Evolutionary conservation across 345 rosid genomes (phyloP), one percentile per base, ranked within the genome.

Genomic region (Cardiospermum halicacabum): DNA sequence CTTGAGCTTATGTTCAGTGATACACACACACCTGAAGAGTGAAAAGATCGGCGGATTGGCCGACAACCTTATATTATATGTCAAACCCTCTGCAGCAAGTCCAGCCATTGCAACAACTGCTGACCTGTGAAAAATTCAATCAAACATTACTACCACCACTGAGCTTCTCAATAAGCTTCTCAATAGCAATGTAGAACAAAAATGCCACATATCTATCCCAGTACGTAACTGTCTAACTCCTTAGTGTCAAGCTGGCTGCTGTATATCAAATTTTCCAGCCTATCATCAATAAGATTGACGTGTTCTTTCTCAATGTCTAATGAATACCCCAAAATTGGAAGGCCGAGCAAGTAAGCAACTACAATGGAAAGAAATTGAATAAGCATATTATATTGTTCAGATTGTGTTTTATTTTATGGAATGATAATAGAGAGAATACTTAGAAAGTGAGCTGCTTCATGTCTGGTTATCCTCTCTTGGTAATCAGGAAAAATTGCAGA

Each of bases 1-100:
- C 28, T 68, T 18, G 21, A 43, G 24, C 19, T 51, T 51, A 28
- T 22, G 36, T 37, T 37, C 21, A 50, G 36, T 53, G 58, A n/a
- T n/a, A n/a, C n/a, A 40, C 65, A 13, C 66, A 32, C 45, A 90
- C 97, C 94, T 93, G 98, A 62, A 93, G 98, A 51, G 84, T 82
- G 84, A 93, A 90, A n/a, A 93, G 91, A 77, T 93, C 98, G 0
- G 98, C 98, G 13, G 98, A 93, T 70, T 93, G 97, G 57, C 97
- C 98, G 2, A 90, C 70, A n/a, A 88, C 96, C 82, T 90, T 93
- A 75, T n/a, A n/a, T 93, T 94, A 67, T 86, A 93, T 64, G 79
- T 79, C 47, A 90, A 80, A 73, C 98, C 94, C 67, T 93, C 98
- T 3, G 97, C 98, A 0, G 97, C 96, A 69, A 93, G 91, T 69